Base-by-base conservation (phyloP, 2,329 filamentous ascomycete genomes). In the Fusarium sp. region DNA sequence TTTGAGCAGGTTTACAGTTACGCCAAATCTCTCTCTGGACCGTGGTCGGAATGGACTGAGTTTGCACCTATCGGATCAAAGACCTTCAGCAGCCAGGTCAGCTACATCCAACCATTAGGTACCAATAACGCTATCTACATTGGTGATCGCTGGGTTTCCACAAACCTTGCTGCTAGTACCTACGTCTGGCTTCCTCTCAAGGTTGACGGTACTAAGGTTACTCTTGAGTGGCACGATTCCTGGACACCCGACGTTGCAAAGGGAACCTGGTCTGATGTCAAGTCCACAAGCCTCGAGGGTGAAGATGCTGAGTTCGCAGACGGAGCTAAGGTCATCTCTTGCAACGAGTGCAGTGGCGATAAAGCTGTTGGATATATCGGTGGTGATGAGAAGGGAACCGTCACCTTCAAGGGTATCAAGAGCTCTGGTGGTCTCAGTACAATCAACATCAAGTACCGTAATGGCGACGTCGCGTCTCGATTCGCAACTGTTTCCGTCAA, bases 181-280 rank as follows among this genome's bases (percentile, higher is more conserved):
- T 91, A 91, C 69, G 78, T 91, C 39, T 91, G 88, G 89, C 80
- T 91, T 0, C 89, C 89, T 0, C 76, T 91, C 1, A 78, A 72
- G 6, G 80, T 89, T 60, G 79, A 78, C 2, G 86, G 85, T 0
- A 86, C 80, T 0, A 82, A 77, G 0, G 85, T 87, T 3, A 81
- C 69, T 11, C 80, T 87, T 71, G 77, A 80, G 52, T 84, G 88
- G 74, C 74, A 80, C 24, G 84, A 86, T 11, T 86, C 84, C 57
- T 89, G 87, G 87, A 75, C 84, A 1, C 78, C 83, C 1, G 75
- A 87, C 45, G 77, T 80, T 0, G 65, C 69, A 4, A 75, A 78
- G 0, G 83, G 84, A 0, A 80, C 78, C 0, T 85, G 83, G 78
- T 70, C 77, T 2, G 73, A 78, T 0, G 79, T 6, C 80, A 84